Conservation (phyloP, 2,329 filamentous ascomycete genomes). For the Didymella segeticola region DNA sequence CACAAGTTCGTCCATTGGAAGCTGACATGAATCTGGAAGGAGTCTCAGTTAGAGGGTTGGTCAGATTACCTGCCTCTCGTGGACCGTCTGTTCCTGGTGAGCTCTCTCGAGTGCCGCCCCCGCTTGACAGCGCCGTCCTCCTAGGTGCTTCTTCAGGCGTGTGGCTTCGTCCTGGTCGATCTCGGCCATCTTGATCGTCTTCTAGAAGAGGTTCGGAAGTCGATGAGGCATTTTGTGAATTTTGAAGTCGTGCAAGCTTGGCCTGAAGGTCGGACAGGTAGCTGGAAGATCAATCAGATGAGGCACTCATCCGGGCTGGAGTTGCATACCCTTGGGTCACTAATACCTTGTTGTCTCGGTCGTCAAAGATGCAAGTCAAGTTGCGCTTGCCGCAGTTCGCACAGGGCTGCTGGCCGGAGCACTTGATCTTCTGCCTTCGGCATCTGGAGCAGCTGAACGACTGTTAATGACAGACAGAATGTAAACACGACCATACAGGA, state of each 20-base stretch:
- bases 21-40: constrained; percentile 38
- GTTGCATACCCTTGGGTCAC: constrained; percentile 34
- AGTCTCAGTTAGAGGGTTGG: constrained; percentile 34
- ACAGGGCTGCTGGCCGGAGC: constrained; percentile 41
- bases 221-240: not conserved
- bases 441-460: constrained; percentile 36
- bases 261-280: constrained; percentile 37
- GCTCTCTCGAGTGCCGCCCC: constrained; percentile 25
- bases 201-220: not conserved
- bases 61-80: constrained; percentile 28
- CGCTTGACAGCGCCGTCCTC: constrained; percentile 18
- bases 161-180: constrained; percentile 1
- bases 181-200: constrained; percentile 3
- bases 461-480: not conserved
- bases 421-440: constrained; percentile 42
- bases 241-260: constrained; percentile 30
- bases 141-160: constrained; percentile 16
- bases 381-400: constrained; percentile 37
- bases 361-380: constrained; percentile 37
- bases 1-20: constrained; percentile 31
- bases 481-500: not conserved
- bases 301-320: not conserved
- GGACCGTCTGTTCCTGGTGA: constrained; percentile 27
- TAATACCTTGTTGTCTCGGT: constrained; percentile 42
- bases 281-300: constrained; percentile 14